Base-by-base conservation (phyloP, 2,329 filamentous ascomycete species). In the Lecanicillium sp. region DNA sequence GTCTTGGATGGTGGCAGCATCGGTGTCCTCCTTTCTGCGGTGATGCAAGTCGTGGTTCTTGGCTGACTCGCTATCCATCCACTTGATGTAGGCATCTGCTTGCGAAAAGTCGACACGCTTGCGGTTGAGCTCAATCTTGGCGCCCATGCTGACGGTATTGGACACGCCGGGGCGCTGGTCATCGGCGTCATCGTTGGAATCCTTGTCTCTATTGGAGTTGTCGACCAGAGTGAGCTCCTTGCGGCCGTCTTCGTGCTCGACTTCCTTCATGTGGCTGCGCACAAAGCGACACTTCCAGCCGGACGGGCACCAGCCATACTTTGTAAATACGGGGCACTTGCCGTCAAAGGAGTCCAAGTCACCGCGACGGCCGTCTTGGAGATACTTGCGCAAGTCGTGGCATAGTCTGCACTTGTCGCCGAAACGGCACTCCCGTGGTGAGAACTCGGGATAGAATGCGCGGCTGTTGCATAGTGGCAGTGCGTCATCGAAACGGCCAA, bases 211-310 rank as follows among this genome's bases (percentile, higher is more conserved):
- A 34, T 45, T 37, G 9, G 42, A 41, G 44, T 53, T 57, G 34
- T 78, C 74, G 15, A 83, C 52, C 35, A 95, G 68, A 3, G 90
- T 69, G 37, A 96, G 64, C 62, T 96, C 90, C 52, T 85, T 87
- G 48, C 76, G 75, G 8, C 88, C 90, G 57, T 94, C 89, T 38
- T 81, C 79, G 15, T 70, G 78, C 47, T 84, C 77, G 17, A 85
- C 63, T 62, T 96, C 90, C 45, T 80, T 72, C 51, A 87, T 92
- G 62, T 98, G 92, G 45, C 86, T 94, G 45, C 75, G 75, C 25
- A 86, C 83, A 54, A 95, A 94, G 16, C 90, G 83, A 58, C 92
- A 98, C 58, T 90, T 94, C 89, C 90, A 98, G 5, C 92, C 92
- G 12, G 83, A 77, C 35, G 76, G 73, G 52, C 92, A 98, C 45